Evolutionary conservation across 2,329 filamentous ascomycete genomes (phyloP).

Genomic region (Colletotrichum noveboracense): DNA sequence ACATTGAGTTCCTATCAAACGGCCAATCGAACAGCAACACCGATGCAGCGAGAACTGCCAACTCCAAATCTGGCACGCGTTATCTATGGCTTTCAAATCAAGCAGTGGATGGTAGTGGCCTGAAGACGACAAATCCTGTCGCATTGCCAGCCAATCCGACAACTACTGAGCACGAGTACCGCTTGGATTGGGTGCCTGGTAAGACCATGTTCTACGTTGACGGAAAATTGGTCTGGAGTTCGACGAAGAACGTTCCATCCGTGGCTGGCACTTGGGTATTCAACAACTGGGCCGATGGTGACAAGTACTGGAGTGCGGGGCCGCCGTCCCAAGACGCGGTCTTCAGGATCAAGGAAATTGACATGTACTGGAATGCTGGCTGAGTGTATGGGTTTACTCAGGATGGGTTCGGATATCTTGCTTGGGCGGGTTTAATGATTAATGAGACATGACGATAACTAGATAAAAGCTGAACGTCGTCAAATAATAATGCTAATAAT

Average conservation of each 20-base stretch:
- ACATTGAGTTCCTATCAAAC: slow-evolving; percentile 35
- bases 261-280: slow-evolving; percentile 30
- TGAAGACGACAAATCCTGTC: slow-evolving; percentile 11
- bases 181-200: slow-evolving; percentile 31
- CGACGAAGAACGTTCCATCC: slow-evolving; percentile 28
- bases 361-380: slow-evolving; percentile 28
- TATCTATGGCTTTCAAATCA: not conserved
- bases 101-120: not conserved
- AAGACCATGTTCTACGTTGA: slow-evolving; percentile 29
- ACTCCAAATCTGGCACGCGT: not conserved
- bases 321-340: slow-evolving; percentile 28
- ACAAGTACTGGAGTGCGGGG: slow-evolving; percentile 30
- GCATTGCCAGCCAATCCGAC: slow-evolving; percentile 26
- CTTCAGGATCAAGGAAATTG: slow-evolving; percentile 13
- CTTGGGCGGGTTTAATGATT: not conserved
- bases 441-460: not conserved
- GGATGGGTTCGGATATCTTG: not conserved
- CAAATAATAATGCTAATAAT: not conserved
- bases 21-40: slow-evolving; percentile 25
- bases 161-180: slow-evolving; percentile 31
- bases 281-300: slow-evolving; percentile 35
- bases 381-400: not conserved
- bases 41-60: not conserved
- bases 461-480: not conserved
- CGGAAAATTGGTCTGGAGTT: slow-evolving; percentile 27